These are phyloP conservation scores for Boletus patriciae DNA, from an alignment of 768 basidiomycete genomes.

Conservation along the genomic window DNA sequence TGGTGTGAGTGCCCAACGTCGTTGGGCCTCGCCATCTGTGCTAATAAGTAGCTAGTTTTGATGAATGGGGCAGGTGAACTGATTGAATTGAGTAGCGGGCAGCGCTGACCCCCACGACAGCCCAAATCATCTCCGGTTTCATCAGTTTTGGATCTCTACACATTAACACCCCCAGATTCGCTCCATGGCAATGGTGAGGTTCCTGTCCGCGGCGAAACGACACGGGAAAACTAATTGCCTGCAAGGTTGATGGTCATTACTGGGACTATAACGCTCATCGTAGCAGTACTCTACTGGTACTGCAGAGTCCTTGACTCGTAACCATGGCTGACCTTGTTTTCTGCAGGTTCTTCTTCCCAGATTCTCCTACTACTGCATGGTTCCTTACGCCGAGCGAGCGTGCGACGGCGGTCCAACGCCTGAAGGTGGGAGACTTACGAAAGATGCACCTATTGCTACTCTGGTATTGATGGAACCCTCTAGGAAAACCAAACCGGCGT, in stretches of 20 bases:
- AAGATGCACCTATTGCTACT: not conserved
- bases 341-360: constrained; percentile 64
- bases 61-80: constrained; percentile 71
- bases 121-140: constrained; percentile 71
- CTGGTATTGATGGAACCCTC: not conserved
- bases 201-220: not conserved
- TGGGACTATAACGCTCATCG: constrained; percentile 55
- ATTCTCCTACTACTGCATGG: constrained; percentile 73
- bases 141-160: constrained; percentile 66
- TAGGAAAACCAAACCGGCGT: constrained; percentile 78
- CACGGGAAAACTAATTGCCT: not conserved
- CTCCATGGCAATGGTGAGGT: constrained; percentile 71
- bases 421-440: constrained; percentile 47
- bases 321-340: not conserved
- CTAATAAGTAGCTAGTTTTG: constrained; percentile 44
- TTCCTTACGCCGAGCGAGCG: constrained; percentile 70
- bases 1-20: constrained; percentile 56
- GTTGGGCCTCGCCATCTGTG: not conserved
- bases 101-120: constrained; percentile 33
- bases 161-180: constrained; percentile 53
- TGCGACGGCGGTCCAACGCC: constrained; percentile 57
- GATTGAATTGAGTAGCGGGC: not conserved
- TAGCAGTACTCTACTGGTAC: constrained; percentile 57
- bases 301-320: not conserved
- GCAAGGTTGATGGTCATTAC: constrained; percentile 70